Percentiles rank a stretch among this genome's conserved stretches.
These are phyloP conservation scores for Nicotiana rustica DNA, from an alignment of 305 asterid genomes.

Conservation along the genomic window DNA sequence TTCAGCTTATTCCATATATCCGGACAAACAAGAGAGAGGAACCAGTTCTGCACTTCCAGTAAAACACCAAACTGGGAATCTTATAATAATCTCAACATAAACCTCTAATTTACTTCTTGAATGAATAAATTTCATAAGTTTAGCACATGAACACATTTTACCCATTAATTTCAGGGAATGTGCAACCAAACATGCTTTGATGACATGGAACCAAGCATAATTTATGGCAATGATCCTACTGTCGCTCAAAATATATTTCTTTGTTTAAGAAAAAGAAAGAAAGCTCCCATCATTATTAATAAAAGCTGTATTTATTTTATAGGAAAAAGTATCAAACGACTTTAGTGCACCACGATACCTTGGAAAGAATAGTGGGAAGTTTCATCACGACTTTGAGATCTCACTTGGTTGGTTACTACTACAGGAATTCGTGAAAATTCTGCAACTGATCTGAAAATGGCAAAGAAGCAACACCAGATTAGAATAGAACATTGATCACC, in stretches of 20 bases:
- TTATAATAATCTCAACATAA: background rate
- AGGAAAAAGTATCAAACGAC: background rate
- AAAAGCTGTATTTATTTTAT: background rate
- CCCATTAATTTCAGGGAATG: slow-evolving; percentile 5
- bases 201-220: slow-evolving; percentile 15
- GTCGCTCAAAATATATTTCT: background rate
- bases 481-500: slow-evolving; percentile 3
- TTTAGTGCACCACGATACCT: slow-evolving; percentile 51
- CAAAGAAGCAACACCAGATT: slow-evolving; percentile 27
- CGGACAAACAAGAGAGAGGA: background rate
- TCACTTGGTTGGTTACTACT: slow-evolving; percentile 89
- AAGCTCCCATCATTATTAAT: background rate
- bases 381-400: slow-evolving; percentile 70
- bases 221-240: slow-evolving; percentile 14
- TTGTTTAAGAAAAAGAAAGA: background rate
- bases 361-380: slow-evolving; percentile 69
- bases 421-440: slow-evolving; percentile 86
- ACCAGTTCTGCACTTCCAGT: background rate
- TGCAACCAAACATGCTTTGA: background rate
- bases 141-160: background rate
- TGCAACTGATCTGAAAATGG: slow-evolving; percentile 70
- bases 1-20: background rate
- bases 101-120: background rate
- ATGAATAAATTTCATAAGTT: background rate
- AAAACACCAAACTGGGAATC: background rate